phyloP scores from a whole-genome alignment of 768 basidiomycete species.

The Boletellus sp. region DNA sequence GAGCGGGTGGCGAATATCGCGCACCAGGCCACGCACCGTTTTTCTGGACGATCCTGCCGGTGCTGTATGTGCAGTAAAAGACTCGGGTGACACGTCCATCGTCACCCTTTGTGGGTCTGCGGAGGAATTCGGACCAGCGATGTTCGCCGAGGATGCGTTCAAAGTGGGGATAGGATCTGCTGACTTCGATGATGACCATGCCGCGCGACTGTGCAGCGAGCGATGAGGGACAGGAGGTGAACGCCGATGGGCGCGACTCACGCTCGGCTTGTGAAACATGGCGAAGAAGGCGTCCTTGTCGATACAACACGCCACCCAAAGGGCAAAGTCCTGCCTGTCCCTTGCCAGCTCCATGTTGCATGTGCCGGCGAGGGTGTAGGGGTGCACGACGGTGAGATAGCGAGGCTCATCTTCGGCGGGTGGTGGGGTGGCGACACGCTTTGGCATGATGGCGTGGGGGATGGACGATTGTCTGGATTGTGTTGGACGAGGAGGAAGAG shows the following conservation, averaged over 20 bases:
- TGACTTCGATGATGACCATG: slow-evolving; percentile 45
- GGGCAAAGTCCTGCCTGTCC: slow-evolving; percentile 37
- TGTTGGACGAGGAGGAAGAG: background rate
- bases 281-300: slow-evolving; percentile 34
- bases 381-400: slow-evolving; percentile 43
- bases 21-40: slow-evolving; percentile 30
- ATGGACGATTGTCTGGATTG: no score
- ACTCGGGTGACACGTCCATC: slow-evolving; percentile 27
- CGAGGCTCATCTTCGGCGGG: slow-evolving; percentile 42
- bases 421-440: slow-evolving; percentile 41
- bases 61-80: slow-evolving; percentile 39
- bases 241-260: slow-evolving; percentile 25
- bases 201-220: slow-evolving; percentile 34
- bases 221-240: background rate
- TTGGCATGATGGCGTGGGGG: slow-evolving; percentile 34
- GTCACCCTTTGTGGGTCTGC: slow-evolving; percentile 30
- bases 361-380: slow-evolving; percentile 37
- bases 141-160: slow-evolving; percentile 41
- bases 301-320: slow-evolving; percentile 43
- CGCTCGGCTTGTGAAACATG: slow-evolving; percentile 43
- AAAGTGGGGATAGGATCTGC: slow-evolving; percentile 28
- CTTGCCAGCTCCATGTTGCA: slow-evolving; percentile 39
- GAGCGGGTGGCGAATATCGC: background rate
- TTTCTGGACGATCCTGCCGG: slow-evolving; percentile 43
- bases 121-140: slow-evolving; percentile 40